phyloP scores from a whole-genome alignment of 495 filamentous ascomycete species.

The Lepraria neglecta region DNA sequence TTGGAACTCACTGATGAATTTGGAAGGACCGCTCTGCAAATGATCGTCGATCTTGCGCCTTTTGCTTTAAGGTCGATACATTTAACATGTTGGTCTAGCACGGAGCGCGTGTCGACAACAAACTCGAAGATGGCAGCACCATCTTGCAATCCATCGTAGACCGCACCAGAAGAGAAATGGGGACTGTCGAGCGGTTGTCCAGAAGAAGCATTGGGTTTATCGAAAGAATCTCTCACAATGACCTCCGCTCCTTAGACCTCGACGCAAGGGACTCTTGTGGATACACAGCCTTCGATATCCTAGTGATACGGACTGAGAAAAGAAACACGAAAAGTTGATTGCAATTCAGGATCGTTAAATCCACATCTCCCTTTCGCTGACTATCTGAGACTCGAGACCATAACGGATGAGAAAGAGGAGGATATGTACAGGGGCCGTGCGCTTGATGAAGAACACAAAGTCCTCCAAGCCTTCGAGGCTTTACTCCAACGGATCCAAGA shows the following conservation, averaged over 20 bases:
- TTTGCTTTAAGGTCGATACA: no score
- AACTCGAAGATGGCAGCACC: not conserved
- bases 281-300: not conserved
- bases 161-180: not conserved
- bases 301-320: not conserved
- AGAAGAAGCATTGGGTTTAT: not conserved
- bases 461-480: not conserved
- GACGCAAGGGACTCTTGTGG: not conserved
- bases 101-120: not conserved
- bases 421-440: not conserved
- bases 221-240: not conserved
- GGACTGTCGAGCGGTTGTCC: no score
- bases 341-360: no score
- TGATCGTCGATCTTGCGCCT: not conserved
- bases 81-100: not conserved
- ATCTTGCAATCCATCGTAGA: not conserved
- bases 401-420: no score
- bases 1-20: not conserved
- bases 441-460: not conserved
- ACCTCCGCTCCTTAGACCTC: not conserved
- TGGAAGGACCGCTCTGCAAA: conserved; percentile 9
- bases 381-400: no score
- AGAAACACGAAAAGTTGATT: not conserved
- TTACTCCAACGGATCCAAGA: not conserved
- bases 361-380: no score